Evolutionary conservation across 768 basidiomycete species (phyloP).

Genomic region (Pleurotus tuoliensis): DNA sequence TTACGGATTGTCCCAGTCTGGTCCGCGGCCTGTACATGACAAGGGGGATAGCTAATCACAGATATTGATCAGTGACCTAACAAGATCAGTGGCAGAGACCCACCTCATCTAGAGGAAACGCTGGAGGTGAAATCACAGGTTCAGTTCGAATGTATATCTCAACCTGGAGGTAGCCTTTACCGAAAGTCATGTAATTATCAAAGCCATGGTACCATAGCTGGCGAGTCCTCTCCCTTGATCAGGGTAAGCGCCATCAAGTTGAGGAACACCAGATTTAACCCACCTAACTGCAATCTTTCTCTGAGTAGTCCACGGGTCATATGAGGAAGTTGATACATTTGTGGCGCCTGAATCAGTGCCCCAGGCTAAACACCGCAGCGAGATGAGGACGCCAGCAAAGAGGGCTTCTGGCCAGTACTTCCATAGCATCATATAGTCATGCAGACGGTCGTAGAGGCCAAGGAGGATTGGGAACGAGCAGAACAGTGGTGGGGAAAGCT

Average conservation of each 20-base stretch:
- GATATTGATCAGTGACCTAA: constrained; percentile 4
- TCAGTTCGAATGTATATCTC: constrained; percentile 9
- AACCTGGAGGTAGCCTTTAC: constrained; percentile 31
- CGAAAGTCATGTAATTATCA: constrained; percentile 81
- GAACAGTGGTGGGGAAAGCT: background rate
- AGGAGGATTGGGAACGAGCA: background rate
- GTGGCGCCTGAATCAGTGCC: constrained; percentile 15
- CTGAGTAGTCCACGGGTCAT: constrained; percentile 46
- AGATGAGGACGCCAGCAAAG: constrained; percentile 32
- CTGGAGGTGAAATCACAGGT: constrained; percentile 31
- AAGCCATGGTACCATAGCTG: constrained; percentile 91
- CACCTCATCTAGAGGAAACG: constrained; percentile 87
- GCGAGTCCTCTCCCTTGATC: constrained; percentile 59
- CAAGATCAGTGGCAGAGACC: background rate
- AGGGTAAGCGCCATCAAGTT: constrained; percentile 3
- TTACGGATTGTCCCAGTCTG: constrained; percentile 81
- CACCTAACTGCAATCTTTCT: constrained; percentile 57
- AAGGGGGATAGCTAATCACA: constrained; percentile 72
- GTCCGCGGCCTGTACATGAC: constrained; percentile 83
- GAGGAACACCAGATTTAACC: constrained; percentile 13
- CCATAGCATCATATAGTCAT: constrained; percentile 45
- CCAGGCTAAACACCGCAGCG: constrained; percentile 17
- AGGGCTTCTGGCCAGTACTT: constrained; percentile 50
- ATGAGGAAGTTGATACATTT: constrained; percentile 25
- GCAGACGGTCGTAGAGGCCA: constrained; percentile 15